A percentile compares a stretch with the other conserved stretches of the same genome.
Evolutionary conservation across 164 flowering plant species (phyloP).

Genomic region (Chloranthus sessilifolius): DNA sequence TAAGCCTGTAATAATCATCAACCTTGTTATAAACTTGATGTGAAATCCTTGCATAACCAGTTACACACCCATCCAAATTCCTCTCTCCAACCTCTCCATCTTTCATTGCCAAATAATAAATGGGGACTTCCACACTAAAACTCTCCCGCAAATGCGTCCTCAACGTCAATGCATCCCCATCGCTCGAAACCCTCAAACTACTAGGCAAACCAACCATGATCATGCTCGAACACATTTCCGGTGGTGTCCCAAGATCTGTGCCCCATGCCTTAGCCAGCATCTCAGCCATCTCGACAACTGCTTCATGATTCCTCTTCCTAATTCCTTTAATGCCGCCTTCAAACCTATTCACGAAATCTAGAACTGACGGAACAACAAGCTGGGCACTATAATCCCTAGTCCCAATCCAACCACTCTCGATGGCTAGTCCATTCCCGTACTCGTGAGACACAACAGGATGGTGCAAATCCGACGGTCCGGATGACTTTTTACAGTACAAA

Average conservation of each 20-base stretch:
- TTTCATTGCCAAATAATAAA: conserved; percentile 38
- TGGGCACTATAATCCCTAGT: conserved; percentile 92
- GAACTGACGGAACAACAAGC: conserved; percentile 63
- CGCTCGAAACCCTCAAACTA: conserved; percentile 58
- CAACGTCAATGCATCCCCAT: conserved; percentile 43
- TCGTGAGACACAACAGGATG: conserved; percentile 92
- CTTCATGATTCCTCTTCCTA: conserved; percentile 69
- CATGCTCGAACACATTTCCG: conserved; percentile 81
- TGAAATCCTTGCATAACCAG: conserved; percentile 75
- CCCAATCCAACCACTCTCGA: conserved; percentile 93
- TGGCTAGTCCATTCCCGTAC: conserved; percentile 85
- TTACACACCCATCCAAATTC: conserved; percentile 17
- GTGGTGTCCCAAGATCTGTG: conserved; percentile 69
- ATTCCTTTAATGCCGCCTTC: conserved; percentile 87
- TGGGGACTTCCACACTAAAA: conserved; percentile 64
- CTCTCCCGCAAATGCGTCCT: conserved; percentile 57
- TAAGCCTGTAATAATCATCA: conserved; percentile 59
- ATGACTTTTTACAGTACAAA: conserved; percentile 52
- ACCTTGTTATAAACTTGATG: conserved; percentile 67
- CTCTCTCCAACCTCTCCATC: conserved; percentile 29
- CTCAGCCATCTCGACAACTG: conserved; percentile 77
- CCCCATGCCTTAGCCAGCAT: conserved; percentile 89
- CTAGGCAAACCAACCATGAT: conserved; percentile 80
- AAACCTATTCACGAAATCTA: conserved; percentile 70
- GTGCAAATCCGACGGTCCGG: conserved; percentile 39